A percentile compares a stretch with the other conserved stretches of the same genome.
phyloP scores from a whole-genome alignment of 768 basidiomycete genomes.

The Pleurotus cornucopiae region DNA sequence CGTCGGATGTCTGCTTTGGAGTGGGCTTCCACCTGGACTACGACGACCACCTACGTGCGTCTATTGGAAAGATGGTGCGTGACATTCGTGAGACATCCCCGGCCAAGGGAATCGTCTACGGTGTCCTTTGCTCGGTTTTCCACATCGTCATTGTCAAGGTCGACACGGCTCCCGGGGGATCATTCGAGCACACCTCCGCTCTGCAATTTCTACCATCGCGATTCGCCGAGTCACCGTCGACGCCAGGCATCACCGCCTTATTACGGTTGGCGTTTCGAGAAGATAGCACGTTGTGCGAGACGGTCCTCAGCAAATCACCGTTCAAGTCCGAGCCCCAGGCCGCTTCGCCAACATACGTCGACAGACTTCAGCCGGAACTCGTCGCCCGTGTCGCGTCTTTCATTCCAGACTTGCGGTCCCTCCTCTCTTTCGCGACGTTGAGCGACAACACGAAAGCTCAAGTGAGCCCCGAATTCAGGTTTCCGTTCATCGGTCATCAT shows the following conservation, averaged over 20 bases:
- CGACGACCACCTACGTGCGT: slow-evolving; percentile 10
- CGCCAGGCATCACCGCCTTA: slow-evolving; percentile 13
- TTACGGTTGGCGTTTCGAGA: slow-evolving; percentile 8
- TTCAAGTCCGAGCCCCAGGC: background rate
- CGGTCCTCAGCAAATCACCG: background rate
- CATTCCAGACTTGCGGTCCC: background rate
- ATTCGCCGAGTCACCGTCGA: slow-evolving; percentile 5
- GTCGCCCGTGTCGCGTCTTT: background rate
- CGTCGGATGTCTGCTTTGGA: slow-evolving; percentile 10
- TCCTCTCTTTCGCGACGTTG: background rate
- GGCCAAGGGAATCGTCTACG: slow-evolving; percentile 4
- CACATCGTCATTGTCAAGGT: slow-evolving; percentile 17
- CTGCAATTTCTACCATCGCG: slow-evolving; percentile 3
- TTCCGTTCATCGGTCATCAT: background rate
- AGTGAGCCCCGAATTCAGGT: background rate
- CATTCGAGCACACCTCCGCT: background rate
- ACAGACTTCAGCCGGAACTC: background rate
- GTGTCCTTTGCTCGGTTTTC: slow-evolving; percentile 16
- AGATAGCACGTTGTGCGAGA: background rate
- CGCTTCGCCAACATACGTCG: background rate
- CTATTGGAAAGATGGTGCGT: background rate
- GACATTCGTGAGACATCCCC: background rate
- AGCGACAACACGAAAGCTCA: background rate
- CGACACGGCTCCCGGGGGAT: background rate
- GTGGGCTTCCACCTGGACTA: slow-evolving; percentile 18